These are phyloP conservation scores for Plantago elongata DNA, from an alignment of 257 asterid genomes.

Conservation along the genomic window DNA sequence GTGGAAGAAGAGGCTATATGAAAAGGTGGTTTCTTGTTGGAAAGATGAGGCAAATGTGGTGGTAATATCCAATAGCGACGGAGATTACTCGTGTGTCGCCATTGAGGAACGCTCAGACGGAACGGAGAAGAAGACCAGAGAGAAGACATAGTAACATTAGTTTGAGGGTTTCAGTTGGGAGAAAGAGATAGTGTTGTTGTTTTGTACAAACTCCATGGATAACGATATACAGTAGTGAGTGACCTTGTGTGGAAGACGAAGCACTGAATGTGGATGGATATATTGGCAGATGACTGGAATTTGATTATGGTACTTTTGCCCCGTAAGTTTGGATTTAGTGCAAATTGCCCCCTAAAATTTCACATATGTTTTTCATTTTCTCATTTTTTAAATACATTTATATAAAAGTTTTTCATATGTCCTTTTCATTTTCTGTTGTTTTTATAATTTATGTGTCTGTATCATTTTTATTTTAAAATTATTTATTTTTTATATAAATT, in stretches of 20 bases:
- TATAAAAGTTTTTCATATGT: no score
- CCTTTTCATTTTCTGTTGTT: no score
- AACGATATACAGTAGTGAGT: slow-evolving; percentile 3
- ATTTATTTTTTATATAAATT: no score
- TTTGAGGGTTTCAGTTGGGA: background rate
- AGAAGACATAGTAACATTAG: slow-evolving; percentile 33
- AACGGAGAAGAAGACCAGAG: slow-evolving; percentile 42
- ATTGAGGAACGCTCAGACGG: slow-evolving; percentile 35
- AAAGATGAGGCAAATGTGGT: slow-evolving; percentile 25
- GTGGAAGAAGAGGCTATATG: slow-evolving; percentile 44
- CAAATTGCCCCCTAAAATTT: no score
- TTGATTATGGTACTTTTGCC: no score
- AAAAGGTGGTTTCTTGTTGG: slow-evolving; percentile 30
- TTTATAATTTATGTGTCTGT: no score
- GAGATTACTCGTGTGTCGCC: slow-evolving; percentile 30
- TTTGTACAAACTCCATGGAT: slow-evolving; percentile 23
- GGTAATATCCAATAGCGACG: slow-evolving; percentile 39
- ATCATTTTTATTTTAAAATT: no score
- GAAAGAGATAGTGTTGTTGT: slow-evolving; percentile 5
- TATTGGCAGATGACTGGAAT: no score
- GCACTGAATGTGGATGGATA: background rate
- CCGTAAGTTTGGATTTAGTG: no score
- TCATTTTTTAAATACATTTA: no score
- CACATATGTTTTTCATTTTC: no score
- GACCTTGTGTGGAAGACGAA: slow-evolving; percentile 3